Base-by-base conservation (phyloP, 1,139 yeast species). In the Suhomyces atakaporum region DNA sequence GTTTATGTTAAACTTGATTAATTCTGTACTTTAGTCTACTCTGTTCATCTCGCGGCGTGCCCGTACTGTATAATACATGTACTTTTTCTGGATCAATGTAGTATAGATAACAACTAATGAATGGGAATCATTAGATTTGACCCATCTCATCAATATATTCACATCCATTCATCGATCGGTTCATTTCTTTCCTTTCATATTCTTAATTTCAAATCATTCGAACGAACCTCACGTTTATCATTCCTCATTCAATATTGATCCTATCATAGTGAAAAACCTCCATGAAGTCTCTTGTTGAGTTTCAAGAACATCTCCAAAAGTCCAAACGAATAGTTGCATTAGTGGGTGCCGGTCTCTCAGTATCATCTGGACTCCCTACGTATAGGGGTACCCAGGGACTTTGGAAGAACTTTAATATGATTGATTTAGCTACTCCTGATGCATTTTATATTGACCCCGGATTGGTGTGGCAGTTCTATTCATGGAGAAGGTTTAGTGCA, bases 341-440 rank as follows among this genome's bases (percentile, higher is more conserved):
- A 22, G 87, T 84, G 2, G 96, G 96, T 1, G 90, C 95, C 2
- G 96, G 96, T 0, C 67, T 87, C 7, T 81, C 90, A 4, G 90
- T 79, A 0, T 67, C 84, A 1, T 82, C 92, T 2, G 95, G 96
- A 1, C 62, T 87, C 10, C 80, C 87, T 3, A 82, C 92, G 0
- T 84, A 80, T 51, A 63, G 89, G 33, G 88, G 89, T 3, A 62
- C 81, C 1, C 82, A 81, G 35, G 94, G 92, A 0, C 61, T 82
- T 18, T 88, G 96, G 96, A 73, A 78, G 47, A 79, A 81, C 47
- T 84, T 79, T 60, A 84, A 84, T 36, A 80, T 89, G 53, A 81
- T 86, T 30, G 96, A 88, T 50, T 66, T 88, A 35, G 95, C 95
- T 5, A 88, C 96, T 0, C 95, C 95, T 1, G 96, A 88, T 54